Evolutionary conservation across 495 filamentous ascomycete species (phyloP).

Genomic region (Daldinia bambusicola): DNA sequence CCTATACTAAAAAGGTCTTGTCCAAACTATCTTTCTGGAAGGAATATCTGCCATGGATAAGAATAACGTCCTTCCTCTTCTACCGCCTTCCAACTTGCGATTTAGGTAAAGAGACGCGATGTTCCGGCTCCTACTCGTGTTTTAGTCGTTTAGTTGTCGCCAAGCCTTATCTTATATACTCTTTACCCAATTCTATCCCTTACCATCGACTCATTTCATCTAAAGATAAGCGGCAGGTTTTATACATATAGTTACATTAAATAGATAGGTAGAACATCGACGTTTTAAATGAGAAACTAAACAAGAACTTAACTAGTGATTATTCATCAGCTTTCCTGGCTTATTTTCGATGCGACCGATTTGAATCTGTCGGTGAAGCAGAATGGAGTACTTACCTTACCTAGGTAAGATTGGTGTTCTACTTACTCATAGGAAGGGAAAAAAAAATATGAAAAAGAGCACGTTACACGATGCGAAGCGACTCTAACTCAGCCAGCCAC

Average conservation of each 20-base stretch:
- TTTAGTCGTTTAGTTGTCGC: slow-evolving; percentile 19
- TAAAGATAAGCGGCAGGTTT: not conserved
- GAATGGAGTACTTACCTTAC: slow-evolving; percentile 5
- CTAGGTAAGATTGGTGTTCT: slow-evolving; percentile 22
- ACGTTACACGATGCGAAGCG: slow-evolving; percentile 44
- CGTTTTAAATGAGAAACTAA: not conserved
- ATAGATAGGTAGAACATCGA: not conserved
- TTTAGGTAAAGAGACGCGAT: slow-evolving; percentile 1
- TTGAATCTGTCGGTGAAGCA: slow-evolving; percentile 28
- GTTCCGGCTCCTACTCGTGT: slow-evolving; percentile 10
- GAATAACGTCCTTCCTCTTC: slow-evolving; percentile 6
- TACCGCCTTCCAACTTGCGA: slow-evolving; percentile 11
- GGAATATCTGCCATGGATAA: not conserved
- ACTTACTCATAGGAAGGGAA: not conserved
- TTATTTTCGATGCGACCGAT: slow-evolving; percentile 9
- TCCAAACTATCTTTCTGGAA: not conserved
- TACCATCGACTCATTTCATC: not conserved
- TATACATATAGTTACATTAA: not conserved
- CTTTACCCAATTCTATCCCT: slow-evolving; percentile 19
- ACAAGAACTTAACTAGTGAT: not conserved
- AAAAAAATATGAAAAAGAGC: slow-evolving; percentile 9
- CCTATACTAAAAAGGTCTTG: not conserved
- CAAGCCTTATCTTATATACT: slow-evolving; percentile 7
- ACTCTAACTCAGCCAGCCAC: slow-evolving; percentile 37
- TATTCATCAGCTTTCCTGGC: slow-evolving; percentile 1